These are phyloP conservation scores for Penicillium aurantiogriseum DNA, from an alignment of 2,329 filamentous ascomycete genomes.

Conservation along the genomic window DNA sequence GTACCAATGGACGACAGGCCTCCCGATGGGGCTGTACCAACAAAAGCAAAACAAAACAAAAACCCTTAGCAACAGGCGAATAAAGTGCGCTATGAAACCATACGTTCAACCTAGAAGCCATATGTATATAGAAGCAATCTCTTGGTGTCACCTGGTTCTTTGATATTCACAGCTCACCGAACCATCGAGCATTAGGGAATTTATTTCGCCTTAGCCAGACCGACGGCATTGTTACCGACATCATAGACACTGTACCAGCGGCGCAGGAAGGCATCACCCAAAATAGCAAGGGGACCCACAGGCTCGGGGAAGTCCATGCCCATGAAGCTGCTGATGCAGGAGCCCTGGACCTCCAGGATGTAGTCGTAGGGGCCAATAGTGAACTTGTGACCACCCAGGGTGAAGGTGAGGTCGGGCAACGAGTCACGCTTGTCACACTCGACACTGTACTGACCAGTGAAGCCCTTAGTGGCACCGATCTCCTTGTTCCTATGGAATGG, in stretches of 20 bases:
- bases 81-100: constrained; percentile 12
- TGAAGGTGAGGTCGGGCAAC: constrained; percentile 90
- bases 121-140: constrained; percentile 21
- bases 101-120: constrained; percentile 10
- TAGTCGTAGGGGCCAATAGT: constrained; percentile 86
- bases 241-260: constrained; percentile 87
- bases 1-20: constrained; percentile 7
- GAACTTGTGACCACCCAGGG: constrained; percentile 87
- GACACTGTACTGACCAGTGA: constrained; percentile 92
- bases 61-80: constrained; percentile 12
- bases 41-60: constrained; percentile 11
- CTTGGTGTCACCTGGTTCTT: constrained; percentile 9
- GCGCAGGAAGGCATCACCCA: constrained; percentile 66
- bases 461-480: constrained; percentile 97
- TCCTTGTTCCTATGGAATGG: constrained; percentile 68
- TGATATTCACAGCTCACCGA: constrained; percentile 14
- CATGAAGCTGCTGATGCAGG: constrained; percentile 96
- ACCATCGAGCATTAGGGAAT: constrained; percentile 11
- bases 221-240: constrained; percentile 82
- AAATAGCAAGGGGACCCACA: constrained; percentile 86
- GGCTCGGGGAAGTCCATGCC: constrained; percentile 89
- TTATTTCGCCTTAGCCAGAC: constrained; percentile 80
- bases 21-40: constrained; percentile 6
- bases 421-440: constrained; percentile 80
- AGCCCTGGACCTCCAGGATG: constrained; percentile 90